These are phyloP conservation scores for Oehlia diaphana DNA, from an alignment of 192 early-diverging fungal genomes.

Conservation along the genomic window DNA sequence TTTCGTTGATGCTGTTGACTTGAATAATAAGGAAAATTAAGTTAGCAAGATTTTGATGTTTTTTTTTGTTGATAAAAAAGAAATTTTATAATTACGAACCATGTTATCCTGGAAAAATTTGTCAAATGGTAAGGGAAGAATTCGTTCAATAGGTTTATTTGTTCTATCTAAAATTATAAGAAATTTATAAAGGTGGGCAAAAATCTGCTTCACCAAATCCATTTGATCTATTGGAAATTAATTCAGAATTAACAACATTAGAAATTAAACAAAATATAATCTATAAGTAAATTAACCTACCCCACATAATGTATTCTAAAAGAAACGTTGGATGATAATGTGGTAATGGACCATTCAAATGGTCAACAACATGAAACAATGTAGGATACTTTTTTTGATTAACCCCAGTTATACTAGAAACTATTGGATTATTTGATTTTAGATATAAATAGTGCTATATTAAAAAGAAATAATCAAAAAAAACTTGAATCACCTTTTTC, in stretches of 20 bases:
- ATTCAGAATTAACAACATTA: constrained; percentile 1
- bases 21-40: not conserved
- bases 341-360: constrained; percentile 63
- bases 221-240: constrained; percentile 50
- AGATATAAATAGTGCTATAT: not conserved
- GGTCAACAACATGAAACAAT: constrained; percentile 50
- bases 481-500: constrained; percentile 27
- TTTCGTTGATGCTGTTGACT: constrained; percentile 13
- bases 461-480: constrained; percentile 27
- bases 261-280: not conserved
- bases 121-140: constrained; percentile 66
- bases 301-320: constrained; percentile 72
- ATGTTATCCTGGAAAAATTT: constrained; percentile 54
- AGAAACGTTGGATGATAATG: constrained; percentile 75
- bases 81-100: constrained; percentile 34
- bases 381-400: constrained; percentile 40
- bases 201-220: constrained; percentile 62
- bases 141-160: constrained; percentile 44
- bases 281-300: constrained; percentile 33
- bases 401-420: constrained; percentile 29
- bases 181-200: constrained; percentile 66
- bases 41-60: not conserved
- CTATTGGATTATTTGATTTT: constrained; percentile 22
- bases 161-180: constrained; percentile 56
- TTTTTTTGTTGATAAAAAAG: not conserved